Evolutionary conservation across 768 basidiomycete species (phyloP).

Genomic region (Rhodotorula taiwanensis): DNA sequence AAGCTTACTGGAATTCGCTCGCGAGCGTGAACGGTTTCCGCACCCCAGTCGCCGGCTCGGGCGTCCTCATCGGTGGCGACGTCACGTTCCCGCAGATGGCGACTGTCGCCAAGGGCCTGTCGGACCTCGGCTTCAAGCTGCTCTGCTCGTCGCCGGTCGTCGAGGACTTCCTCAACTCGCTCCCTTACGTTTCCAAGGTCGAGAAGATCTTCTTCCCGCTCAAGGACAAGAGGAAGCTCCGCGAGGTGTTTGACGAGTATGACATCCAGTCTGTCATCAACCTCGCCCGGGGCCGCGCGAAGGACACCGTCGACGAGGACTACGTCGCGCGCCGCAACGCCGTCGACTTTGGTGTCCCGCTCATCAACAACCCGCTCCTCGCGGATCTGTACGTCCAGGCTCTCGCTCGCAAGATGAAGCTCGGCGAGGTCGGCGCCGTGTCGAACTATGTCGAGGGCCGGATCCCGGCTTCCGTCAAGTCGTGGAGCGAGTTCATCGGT

Average conservation of each 20-base stretch:
- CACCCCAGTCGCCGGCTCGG: slow-evolving; percentile 71
- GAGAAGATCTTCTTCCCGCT: slow-evolving; percentile 95
- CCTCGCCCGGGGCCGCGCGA: slow-evolving; percentile 71
- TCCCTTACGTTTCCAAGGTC: slow-evolving; percentile 59
- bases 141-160: slow-evolving; percentile 76
- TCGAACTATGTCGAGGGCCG: slow-evolving; percentile 73
- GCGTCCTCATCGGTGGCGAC: slow-evolving; percentile 81
- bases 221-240: slow-evolving; percentile 76
- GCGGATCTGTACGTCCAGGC: slow-evolving; percentile 77
- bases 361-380: slow-evolving; percentile 81
- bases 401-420: slow-evolving; percentile 55
- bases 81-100: slow-evolving; percentile 77
- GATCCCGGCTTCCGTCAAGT: slow-evolving; percentile 79
- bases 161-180: slow-evolving; percentile 69
- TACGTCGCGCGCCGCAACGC: slow-evolving; percentile 82
- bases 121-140: slow-evolving; percentile 87
- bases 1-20: slow-evolving; percentile 91
- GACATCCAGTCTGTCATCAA: slow-evolving; percentile 94
- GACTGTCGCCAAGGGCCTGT: slow-evolving; percentile 68
- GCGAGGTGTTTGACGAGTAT: slow-evolving; percentile 50
- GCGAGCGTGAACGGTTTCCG: slow-evolving; percentile 94
- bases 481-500: slow-evolving; percentile 78
- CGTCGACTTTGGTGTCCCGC: slow-evolving; percentile 77
- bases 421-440: slow-evolving; percentile 72
- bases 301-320: slow-evolving; percentile 76